Evolutionary conservation across 1,284 basidiomycete genomes (phyloP).

Genomic region (Stereum hirsutum): DNA sequence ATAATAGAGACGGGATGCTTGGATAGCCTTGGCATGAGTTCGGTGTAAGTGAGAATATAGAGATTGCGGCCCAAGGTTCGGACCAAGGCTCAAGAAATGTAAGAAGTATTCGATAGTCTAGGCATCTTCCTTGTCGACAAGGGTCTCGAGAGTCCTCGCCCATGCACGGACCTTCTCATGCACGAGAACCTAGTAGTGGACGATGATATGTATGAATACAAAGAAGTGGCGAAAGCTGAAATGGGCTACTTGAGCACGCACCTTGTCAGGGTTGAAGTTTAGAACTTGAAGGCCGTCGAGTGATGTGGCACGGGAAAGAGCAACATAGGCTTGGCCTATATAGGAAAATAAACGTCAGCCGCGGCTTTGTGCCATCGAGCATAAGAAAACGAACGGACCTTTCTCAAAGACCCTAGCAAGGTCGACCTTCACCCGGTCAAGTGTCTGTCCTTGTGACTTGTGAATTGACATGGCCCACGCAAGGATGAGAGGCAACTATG

Average conservation of each 20-base stretch:
- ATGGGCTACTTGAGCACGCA: slow-evolving; percentile 23
- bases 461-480: slow-evolving; percentile 94
- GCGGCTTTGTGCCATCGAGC: too few species aligned
- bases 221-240: too few species aligned
- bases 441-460: slow-evolving; percentile 87
- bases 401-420: slow-evolving; percentile 83
- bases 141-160: slow-evolving; percentile 26
- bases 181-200: slow-evolving; percentile 25
- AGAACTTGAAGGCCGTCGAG: slow-evolving; percentile 79
- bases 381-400: slow-evolving; percentile 36
- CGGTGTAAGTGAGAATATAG: too few species aligned
- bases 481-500: slow-evolving; percentile 70
- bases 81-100: too few species aligned
- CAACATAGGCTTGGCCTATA: slow-evolving; percentile 75
- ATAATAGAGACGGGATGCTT: too few species aligned
- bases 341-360: background rate
- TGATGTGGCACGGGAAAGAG: slow-evolving; percentile 84
- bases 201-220: background rate
- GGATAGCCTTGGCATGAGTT: too few species aligned
- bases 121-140: too few species aligned
- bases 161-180: slow-evolving; percentile 28
- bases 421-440: slow-evolving; percentile 82
- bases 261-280: slow-evolving; percentile 71
- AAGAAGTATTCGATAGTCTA: too few species aligned
- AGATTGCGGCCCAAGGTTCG: too few species aligned